A percentile compares a stretch with the other conserved stretches of the same genome.
phyloP scores from a whole-genome alignment of 176 grass and related monocot species.

The Themeda triandra region DNA sequence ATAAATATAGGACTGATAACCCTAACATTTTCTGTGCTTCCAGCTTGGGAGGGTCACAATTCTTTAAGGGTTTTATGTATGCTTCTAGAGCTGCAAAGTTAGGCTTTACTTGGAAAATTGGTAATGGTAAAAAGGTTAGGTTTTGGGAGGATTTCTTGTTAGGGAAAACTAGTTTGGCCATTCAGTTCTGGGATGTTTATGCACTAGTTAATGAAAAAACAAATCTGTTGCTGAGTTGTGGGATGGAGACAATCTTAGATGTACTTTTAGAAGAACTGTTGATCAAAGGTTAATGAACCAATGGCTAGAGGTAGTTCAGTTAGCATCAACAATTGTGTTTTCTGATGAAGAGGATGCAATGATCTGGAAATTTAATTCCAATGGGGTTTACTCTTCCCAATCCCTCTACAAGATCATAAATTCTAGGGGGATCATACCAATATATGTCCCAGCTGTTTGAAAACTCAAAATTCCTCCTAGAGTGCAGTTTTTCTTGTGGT shows the following conservation, averaged over 20 bases:
- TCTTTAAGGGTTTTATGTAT: background rate
- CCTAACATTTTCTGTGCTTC: background rate
- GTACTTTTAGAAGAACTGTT: background rate
- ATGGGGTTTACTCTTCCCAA: background rate
- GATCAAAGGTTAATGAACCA: background rate
- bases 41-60: rapidly evolving
- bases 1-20: background rate
- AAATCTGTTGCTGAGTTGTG: background rate
- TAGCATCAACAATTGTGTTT: background rate
- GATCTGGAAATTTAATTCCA: background rate
- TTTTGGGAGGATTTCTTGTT: background rate
- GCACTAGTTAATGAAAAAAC: background rate
- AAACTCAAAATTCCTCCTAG: background rate
- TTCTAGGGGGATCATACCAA: background rate
- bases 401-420: background rate
- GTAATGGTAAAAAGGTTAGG: background rate
- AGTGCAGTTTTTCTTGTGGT: background rate
- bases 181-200: background rate
- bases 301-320: background rate
- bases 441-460: background rate
- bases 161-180: background rate
- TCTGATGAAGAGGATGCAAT: too few species aligned
- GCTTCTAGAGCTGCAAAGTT: background rate
- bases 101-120: background rate
- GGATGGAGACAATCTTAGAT: background rate